phyloP scores from a whole-genome alignment of 2,329 filamentous ascomycete species.

The Alternaria longipes region DNA sequence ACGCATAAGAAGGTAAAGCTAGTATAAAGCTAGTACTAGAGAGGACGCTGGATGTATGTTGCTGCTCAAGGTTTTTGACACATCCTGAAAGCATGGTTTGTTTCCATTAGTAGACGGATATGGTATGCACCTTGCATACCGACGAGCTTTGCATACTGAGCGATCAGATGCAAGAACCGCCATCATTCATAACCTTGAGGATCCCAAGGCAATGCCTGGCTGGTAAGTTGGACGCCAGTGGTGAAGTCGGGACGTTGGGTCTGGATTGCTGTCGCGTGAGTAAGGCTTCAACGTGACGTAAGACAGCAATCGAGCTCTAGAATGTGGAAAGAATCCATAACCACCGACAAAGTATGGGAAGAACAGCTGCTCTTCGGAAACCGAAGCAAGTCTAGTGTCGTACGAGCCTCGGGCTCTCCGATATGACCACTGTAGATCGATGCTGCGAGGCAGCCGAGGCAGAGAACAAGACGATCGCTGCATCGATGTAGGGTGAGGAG shows the following conservation, averaged over 20 bases:
- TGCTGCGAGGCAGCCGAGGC: neutral
- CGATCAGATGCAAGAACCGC: no score
- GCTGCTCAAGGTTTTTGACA: neutral
- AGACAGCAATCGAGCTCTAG: neutral
- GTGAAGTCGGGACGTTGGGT: no score
- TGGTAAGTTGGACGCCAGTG: neutral
- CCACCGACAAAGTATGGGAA: neutral
- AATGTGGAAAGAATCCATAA: neutral
- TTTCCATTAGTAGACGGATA: no score
- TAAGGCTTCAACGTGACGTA: neutral
- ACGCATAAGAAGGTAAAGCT: neutral
- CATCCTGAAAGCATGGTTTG: no score
- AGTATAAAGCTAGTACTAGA: neutral
- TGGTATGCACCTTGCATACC: no score
- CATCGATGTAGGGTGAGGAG: neutral
- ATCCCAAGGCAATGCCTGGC: neutral
- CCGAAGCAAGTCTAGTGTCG: neutral
- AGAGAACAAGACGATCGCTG: neutral
- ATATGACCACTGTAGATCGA: neutral
- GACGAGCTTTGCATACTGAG: no score
- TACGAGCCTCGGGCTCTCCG: slow-evolving; percentile 1
- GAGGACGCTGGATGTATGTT: neutral
- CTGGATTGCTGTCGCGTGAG: neutral
- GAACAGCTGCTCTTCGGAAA: neutral
- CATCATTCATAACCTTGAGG: rapidly evolving